Evolutionary conservation across 208 protist genomes (phyloP), one percentile per base, ranked within the genome.

Genomic region (Chromosphaera perkinsii): DNA sequence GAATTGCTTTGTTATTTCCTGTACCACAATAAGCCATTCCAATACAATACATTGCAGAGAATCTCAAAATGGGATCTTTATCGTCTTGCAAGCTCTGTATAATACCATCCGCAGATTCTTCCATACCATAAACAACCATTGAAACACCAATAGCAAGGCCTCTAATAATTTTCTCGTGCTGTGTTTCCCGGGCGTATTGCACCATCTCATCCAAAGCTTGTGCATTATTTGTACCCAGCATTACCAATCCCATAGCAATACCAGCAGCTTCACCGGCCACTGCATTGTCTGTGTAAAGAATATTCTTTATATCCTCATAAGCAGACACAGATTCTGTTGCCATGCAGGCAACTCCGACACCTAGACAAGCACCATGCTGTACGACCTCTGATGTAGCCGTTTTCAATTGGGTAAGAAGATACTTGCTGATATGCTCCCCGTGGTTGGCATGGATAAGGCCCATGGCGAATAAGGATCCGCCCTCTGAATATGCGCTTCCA

Each of bases 151-250:
- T 89, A 31, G 88, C 87, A 5, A 94, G 72, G 26, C 94, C 95
- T 33, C 96, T 91, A 65, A 98, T 98, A 51, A 98, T 97, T 85
- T 99, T 99, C 80, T 99, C 96, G 78, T 99, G 97, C 77, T 96
- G 86, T 37, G 94, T 97, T 60, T 98, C 57, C 40, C 40, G 61
- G 7, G 61, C 61, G 24, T 67, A 76, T 1, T 85, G 82, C 42
- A 93, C 70, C 81, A 99, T 91, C 51, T 91, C 92, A 62, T 91
- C 66, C 36, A 97, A 73, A 0, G 85, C 81, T 14, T 73, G 74
- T 17, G 76, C 72, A 12, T 71, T 64, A 5, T 39, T 91, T 42
- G 87, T 93, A 60, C 97, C 97, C 14, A 98, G 77, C 93, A 97
- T 96, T 9, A 98, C 73, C 52, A 99, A 77, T 54, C 96, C 96